Evolutionary conservation across 2,329 filamentous ascomycete species (phyloP), one percentile per base, ranked within the genome.

Genomic region (Elsinoe fawcettii): DNA sequence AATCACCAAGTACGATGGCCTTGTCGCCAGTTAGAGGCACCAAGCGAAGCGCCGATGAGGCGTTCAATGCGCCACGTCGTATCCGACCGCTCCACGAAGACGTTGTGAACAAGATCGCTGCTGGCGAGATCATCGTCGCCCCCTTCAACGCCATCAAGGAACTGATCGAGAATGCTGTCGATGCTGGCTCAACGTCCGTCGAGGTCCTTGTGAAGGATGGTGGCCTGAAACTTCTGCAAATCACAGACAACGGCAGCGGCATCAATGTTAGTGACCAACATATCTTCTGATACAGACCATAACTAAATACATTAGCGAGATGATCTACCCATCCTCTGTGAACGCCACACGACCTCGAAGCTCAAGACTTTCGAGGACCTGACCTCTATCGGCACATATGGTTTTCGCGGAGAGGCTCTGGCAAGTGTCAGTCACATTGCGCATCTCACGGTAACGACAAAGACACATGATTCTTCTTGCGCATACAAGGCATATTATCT

Each of bases 381-480:
- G 49, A 83, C 83, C 39, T 88, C 85, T 3, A 97, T 99, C 62
- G 86, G 85, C 53, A 97, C 93, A 1, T 99, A 99, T 70, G 93
- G 93, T n/a, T 99, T 99, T 68, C 87, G 93, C 55, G 93, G 93
- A 57, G 93, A 99, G 73, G 93, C 93, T 2, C 75, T 99, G 56
- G 93, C 93, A 12, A 97, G 93, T 73, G 99, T 99, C 70, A 97
- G 92, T 68, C 93, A 99, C 69, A 96, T 99, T 65, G 92, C 95
- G 32, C 95, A 99, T 74, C 79, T 99, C 20, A 90, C 86, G 3
- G 90, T 99, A 43, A 97, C 92, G 1, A 99, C 95, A 6, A 95
- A 90, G 70, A 97, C 91, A 1, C 86, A 87, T 59, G 85, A 90
- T 43, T 95, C 91, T 0, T 85, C 83, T 63, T 88, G 90, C 71